Base-by-base conservation (phyloP, 352 stramenopile genomes). In the Elongisporangium prolatum region DNA sequence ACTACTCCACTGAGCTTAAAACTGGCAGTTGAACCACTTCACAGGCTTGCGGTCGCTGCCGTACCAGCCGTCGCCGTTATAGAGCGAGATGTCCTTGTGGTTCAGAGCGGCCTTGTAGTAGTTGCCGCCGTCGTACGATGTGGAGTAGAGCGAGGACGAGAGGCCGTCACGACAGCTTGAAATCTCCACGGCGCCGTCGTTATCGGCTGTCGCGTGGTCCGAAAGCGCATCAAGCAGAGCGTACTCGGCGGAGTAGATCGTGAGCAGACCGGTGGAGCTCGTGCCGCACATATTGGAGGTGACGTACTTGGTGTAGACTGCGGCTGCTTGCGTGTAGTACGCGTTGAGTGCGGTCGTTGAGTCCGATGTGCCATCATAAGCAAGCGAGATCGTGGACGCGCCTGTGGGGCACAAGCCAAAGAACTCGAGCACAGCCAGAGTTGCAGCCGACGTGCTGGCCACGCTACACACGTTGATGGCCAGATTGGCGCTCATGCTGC, bases 21-120 rank as follows among this genome's bases (percentile, higher is more conserved):
- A 66, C 44, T 70, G 60, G 48, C 68, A 75, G 48, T 70, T 59
- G 56, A 75, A 64, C 68, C 64, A 75, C 50, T 75, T 69, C 38
- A 75, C 56, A 22, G 68, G 68, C 56, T 75, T 75, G 38, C 68
- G 59, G 47, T 64, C 60, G 47, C 54, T 56, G 37, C 68, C 68
- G 54, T 57, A 72, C 50, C 51, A 60, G 16, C 64, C 68, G 49
- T 75, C 60, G 28, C 61, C 59, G 50, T 72, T 60, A 17, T 56
- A 58, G 54, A 75, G 67, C 37, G 57, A 54, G 7, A 57, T 56
- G 44, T 79, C 71, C 6, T 58, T 51, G 53, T 79, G 71, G 52
- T 79, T 79, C 38, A 79, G 59, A 9, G 40, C 51, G 18, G 71
- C 64, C 13, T 60, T 52, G 56, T 79, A 79, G 53, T 65, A 68